Evolutionary conservation across 1,139 yeast species (phyloP).

Genomic region (Hemisphaericaspora subhashii): DNA sequence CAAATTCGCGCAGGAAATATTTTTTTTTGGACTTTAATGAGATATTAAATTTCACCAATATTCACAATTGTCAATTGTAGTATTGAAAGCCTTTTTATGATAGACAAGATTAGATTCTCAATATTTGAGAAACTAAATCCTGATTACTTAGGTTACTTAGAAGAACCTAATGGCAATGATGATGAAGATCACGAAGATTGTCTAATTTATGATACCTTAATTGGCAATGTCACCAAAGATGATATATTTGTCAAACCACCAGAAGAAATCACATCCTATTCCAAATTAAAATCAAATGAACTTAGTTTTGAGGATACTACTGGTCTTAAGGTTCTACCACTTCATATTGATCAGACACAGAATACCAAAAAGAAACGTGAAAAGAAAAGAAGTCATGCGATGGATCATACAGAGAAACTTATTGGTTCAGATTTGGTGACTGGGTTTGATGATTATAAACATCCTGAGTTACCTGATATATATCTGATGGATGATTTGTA

Average conservation of each 20-base stretch:
- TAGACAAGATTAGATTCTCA: conserved; percentile 11
- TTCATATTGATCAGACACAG: conserved; percentile 4
- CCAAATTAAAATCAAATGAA: conserved; percentile 6
- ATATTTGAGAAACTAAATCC: conserved; percentile 10
- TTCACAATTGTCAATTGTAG: too few species aligned
- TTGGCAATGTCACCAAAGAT: neutral
- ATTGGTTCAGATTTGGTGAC: conserved; percentile 21
- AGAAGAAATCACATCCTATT: conserved; percentile 9
- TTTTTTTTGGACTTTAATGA: too few species aligned
- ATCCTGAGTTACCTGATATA: conserved; percentile 13
- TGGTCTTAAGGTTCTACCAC: conserved; percentile 9
- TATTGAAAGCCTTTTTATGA: too few species aligned
- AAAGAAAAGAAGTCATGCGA: conserved; percentile 8
- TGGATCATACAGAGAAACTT: conserved; percentile 11
- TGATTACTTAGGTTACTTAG: conserved; percentile 1
- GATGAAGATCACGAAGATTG: conserved; percentile 7
- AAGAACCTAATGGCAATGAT: neutral
- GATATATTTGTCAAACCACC: conserved; percentile 6
- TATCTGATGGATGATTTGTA: conserved; percentile 23
- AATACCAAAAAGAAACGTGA: conserved; percentile 4
- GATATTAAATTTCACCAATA: too few species aligned
- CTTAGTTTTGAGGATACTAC: conserved; percentile 7
- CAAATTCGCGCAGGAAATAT: too few species aligned
- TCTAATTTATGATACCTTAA: conserved; percentile 1
- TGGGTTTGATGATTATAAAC: conserved; percentile 19